phyloP scores from a whole-genome alignment of 495 filamentous ascomycete genomes.

The Penicillium flavigenum region DNA sequence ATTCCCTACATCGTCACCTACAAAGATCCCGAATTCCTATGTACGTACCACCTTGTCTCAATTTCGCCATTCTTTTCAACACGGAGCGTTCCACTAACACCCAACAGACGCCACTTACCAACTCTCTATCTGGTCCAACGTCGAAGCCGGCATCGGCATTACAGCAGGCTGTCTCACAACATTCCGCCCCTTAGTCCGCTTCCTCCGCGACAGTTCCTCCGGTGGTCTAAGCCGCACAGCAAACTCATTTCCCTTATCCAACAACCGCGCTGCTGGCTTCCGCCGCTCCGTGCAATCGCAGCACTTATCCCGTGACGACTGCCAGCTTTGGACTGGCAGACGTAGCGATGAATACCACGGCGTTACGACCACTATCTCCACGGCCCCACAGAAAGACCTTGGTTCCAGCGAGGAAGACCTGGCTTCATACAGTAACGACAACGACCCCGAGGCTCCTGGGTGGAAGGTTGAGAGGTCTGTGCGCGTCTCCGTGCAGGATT shows the following conservation, averaged over 20 bases:
- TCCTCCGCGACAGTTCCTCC: conserved; percentile 31
- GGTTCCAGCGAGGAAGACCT: conserved; percentile 32
- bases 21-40: conserved; percentile 32
- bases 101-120: conserved; percentile 32
- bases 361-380: conserved; percentile 32
- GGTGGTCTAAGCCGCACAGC: conserved; percentile 16
- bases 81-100: not conserved
- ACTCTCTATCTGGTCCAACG: conserved; percentile 43
- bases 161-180: conserved; percentile 42
- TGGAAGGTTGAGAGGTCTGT: conserved; percentile 33
- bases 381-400: conserved; percentile 11
- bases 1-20: conserved; percentile 34
- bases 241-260: conserved; percentile 24
- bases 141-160: conserved; percentile 42
- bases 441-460: not conserved
- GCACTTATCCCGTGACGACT: conserved; percentile 12
- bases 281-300: conserved; percentile 16
- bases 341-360: conserved; percentile 26
- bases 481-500: conserved; percentile 27
- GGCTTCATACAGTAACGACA: not conserved
- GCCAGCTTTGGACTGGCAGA: conserved; percentile 25
- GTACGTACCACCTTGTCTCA: conserved; percentile 17
- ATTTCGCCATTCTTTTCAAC: not conserved
- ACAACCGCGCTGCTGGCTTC: conserved; percentile 16
- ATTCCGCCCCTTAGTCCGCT: conserved; percentile 39